Conservation (phyloP, 352 stramenopile species). For the Phytopythium montanum region DNA sequence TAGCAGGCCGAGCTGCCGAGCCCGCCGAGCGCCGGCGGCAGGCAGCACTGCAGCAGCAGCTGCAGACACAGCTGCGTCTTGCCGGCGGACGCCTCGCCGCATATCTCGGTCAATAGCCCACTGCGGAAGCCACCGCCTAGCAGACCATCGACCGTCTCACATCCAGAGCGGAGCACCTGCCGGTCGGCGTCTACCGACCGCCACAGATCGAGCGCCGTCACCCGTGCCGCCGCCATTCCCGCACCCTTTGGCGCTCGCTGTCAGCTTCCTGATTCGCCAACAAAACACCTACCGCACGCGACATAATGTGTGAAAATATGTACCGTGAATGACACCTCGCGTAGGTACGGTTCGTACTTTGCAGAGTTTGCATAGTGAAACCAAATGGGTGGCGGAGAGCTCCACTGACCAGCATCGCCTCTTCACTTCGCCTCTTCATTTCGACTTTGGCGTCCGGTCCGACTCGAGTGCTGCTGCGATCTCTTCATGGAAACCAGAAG, state of each 20-base stretch:
- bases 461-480: background rate
- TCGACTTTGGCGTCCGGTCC: background rate
- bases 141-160: slow-evolving; percentile 46
- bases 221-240: slow-evolving; percentile 7
- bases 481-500: too few species aligned
- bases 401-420: background rate
- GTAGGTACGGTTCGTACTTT: background rate
- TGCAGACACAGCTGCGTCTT: slow-evolving; percentile 84
- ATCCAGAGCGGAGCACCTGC: slow-evolving; percentile 46
- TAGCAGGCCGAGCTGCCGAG: slow-evolving; percentile 68
- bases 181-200: slow-evolving; percentile 18
- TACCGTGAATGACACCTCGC: background rate
- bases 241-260: background rate
- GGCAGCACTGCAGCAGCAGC: slow-evolving; percentile 61
- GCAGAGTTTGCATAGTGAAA: background rate
- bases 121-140: slow-evolving; percentile 62
- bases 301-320: background rate
- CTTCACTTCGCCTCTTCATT: background rate
- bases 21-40: slow-evolving; percentile 42
- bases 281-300: too few species aligned
- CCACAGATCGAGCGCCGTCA: slow-evolving; percentile 50
- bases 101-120: slow-evolving; percentile 70
- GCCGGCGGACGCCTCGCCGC: slow-evolving; percentile 63
- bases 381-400: background rate
- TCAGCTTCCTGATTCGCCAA: too few species aligned